Percentiles rank a stretch among this genome's conserved stretches.
These are phyloP conservation scores for Termitomyces sp. DNA, from an alignment of 768 basidiomycete species.

Conservation along the genomic window DNA sequence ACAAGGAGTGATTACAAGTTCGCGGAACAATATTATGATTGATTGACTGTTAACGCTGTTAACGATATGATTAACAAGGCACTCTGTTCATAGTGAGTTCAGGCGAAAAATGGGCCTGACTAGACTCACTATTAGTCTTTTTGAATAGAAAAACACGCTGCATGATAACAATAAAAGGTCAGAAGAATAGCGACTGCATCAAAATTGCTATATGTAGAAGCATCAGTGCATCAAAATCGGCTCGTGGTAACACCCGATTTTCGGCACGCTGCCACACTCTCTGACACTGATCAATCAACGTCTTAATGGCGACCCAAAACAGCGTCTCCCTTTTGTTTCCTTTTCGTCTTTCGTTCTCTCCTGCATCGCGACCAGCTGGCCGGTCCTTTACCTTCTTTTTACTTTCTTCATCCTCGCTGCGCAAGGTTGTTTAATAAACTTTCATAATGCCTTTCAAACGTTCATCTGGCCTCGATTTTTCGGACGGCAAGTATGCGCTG, in stretches of 20 bases:
- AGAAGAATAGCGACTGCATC: no score
- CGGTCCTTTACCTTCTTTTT: conserved; percentile 36
- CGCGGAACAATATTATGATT: background rate
- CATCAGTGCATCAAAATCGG: background rate
- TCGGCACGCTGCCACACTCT: background rate
- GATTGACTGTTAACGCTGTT: background rate
- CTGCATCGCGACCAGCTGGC: conserved; percentile 40
- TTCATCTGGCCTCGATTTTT: conserved; percentile 67
- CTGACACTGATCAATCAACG: no score
- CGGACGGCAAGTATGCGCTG: conserved; percentile 44
- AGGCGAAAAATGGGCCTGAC: background rate
- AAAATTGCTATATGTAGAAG: conserved; percentile 1
- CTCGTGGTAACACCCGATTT: conserved; percentile 1
- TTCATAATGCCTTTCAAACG: conserved; percentile 36
- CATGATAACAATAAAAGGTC: background rate
- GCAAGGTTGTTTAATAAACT: conserved; percentile 32
- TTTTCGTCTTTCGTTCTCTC: conserved; percentile 8
- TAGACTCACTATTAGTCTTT: background rate
- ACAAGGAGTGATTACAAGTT: background rate
- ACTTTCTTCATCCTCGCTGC: conserved; percentile 26
- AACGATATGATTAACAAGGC: background rate
- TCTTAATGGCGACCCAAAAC: background rate
- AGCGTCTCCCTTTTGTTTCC: conserved; percentile 2
- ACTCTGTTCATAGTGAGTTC: background rate
- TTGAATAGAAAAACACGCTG: background rate